Evolutionary conservation across 768 basidiomycete species (phyloP).

Genomic region (Mycena indigotica): DNA sequence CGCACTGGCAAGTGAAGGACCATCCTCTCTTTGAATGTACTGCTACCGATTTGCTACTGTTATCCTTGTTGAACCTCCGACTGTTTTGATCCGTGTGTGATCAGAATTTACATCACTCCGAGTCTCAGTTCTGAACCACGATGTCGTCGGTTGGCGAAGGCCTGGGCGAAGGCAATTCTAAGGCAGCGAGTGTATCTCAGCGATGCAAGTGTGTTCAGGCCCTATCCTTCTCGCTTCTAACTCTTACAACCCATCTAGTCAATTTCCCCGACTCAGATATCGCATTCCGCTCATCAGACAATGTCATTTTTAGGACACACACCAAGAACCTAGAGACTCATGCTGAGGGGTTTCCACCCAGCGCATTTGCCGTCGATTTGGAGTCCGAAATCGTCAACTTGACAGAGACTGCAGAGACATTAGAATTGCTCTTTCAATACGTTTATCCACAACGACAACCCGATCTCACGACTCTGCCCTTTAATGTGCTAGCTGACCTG

Average conservation of each 20-base stretch:
- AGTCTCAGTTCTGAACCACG: too few relatives aligned
- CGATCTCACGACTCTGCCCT: constrained; percentile 15
- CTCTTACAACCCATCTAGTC: constrained; percentile 8
- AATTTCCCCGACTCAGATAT: constrained; percentile 17
- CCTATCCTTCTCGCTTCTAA: background rate
- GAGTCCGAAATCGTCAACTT: constrained; percentile 5
- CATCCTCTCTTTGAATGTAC: too few relatives aligned
- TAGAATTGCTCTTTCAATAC: constrained; percentile 12
- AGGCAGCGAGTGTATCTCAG: background rate
- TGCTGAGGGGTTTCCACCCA: constrained; percentile 18
- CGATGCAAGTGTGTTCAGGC: background rate
- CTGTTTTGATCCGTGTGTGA: too few relatives aligned
- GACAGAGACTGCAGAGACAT: constrained; percentile 1
- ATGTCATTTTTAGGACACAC: constrained; percentile 15
- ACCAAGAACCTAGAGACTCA: constrained; percentile 19
- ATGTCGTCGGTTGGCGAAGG: too few relatives aligned
- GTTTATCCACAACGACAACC: constrained; percentile 17
- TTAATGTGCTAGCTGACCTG: constrained; percentile 19
- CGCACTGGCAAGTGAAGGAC: too few relatives aligned
- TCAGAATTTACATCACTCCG: too few relatives aligned
- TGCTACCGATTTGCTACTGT: too few relatives aligned
- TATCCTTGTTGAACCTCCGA: too few relatives aligned
- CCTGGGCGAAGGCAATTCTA: too few relatives aligned
- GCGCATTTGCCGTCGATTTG: background rate
- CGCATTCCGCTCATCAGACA: constrained; percentile 15